phyloP scores from a whole-genome alignment of 2,329 filamentous ascomycete species.

The Colletotrichum lentis region DNA sequence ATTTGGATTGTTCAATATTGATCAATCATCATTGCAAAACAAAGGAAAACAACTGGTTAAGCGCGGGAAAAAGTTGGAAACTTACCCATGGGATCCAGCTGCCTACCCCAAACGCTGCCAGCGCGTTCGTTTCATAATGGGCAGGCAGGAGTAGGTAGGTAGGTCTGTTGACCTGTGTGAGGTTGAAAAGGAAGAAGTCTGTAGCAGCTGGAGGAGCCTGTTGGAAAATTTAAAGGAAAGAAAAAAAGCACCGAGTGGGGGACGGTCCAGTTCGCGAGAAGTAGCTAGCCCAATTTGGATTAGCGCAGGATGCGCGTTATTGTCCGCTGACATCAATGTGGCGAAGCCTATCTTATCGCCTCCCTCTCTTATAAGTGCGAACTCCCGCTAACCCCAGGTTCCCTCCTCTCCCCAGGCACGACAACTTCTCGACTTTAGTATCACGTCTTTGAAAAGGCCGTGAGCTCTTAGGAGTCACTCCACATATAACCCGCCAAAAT shows the following conservation, averaged over 20 bases:
- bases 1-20: constrained; percentile 67
- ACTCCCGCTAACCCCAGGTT: constrained; percentile 23
- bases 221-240: constrained; percentile 37
- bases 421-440: background rate
- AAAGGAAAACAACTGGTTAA: constrained; percentile 15
- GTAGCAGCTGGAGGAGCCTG: constrained; percentile 41
- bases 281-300: constrained; percentile 41
- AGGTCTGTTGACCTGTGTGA: constrained; percentile 39
- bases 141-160: constrained; percentile 19
- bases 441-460: constrained; percentile 21
- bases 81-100: constrained; percentile 30
- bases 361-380: constrained; percentile 36
- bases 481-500: constrained; percentile 52
- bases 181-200: constrained; percentile 39
- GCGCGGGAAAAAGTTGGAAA: background rate
- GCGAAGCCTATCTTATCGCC: constrained; percentile 41
- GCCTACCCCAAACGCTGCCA: constrained; percentile 10
- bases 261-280: constrained; percentile 3
- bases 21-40: constrained; percentile 52
- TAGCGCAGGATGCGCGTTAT: constrained; percentile 41
- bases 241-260: constrained; percentile 32
- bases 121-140: background rate
- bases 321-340: constrained; percentile 39
- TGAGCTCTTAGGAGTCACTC: constrained; percentile 25
- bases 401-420: background rate